These are phyloP conservation scores for Metschnikowia cerradonensis DNA, from an alignment of 805 yeast species.

Conservation along the genomic window DNA sequence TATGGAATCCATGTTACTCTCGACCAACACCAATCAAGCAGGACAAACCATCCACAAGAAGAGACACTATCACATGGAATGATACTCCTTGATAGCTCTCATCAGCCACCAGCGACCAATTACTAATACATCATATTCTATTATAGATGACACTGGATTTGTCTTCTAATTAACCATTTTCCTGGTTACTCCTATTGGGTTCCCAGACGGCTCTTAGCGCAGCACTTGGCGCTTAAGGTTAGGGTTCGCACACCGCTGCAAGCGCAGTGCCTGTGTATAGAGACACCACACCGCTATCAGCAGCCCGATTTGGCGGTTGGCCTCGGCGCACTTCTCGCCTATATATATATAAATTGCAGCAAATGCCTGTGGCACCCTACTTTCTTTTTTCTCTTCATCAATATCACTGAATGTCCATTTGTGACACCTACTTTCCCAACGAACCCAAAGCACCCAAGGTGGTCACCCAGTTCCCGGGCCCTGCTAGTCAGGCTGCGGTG, in stretches of 20 bases:
- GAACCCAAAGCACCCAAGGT: constrained; percentile 76
- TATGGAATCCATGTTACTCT: too few species aligned
- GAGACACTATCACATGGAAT: too few species aligned
- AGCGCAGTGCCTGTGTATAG: constrained; percentile 1
- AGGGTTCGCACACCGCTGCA: neutral
- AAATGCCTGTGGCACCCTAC: neutral
- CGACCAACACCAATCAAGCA: too few species aligned
- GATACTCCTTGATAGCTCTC: too few species aligned
- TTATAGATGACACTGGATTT: too few species aligned
- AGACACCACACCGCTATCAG: constrained; percentile 1
- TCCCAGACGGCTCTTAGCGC: neutral
- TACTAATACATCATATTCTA: too few species aligned
- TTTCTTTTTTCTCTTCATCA: neutral
- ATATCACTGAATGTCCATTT: constrained; percentile 36
- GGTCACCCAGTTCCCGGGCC: constrained; percentile 72
- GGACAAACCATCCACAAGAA: too few species aligned
- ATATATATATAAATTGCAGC: constrained; percentile 1
- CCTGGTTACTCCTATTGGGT: neutral
- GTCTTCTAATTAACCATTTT: neutral
- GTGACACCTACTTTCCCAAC: constrained; percentile 62
- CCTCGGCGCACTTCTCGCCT: constrained; percentile 2
- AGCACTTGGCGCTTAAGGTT: neutral
- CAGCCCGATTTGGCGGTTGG: neutral
- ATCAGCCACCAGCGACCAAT: too few species aligned
- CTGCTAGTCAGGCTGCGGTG: constrained; percentile 52